Base-by-base conservation (phyloP, 768 basidiomycete genomes). In the Boletus edulis region DNA sequence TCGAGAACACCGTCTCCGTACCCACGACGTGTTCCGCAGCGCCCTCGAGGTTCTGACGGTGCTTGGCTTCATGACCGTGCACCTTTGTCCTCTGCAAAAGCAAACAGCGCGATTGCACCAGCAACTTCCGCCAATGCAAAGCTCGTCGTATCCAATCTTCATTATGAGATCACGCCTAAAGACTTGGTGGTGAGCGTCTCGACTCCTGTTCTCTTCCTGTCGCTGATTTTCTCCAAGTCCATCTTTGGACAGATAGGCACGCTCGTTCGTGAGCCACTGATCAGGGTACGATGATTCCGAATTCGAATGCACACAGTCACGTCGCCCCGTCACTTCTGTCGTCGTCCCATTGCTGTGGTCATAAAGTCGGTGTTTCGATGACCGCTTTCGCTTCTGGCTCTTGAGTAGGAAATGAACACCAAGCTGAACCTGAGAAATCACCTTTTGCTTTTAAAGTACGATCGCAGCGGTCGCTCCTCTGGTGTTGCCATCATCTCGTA, bases 221-320 rank as follows among this genome's bases (percentile, higher is more conserved):
- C 32, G 5, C 59, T 59, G 20, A 63, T 43, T 38, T 46, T 42
- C 20, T 49, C 9, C 4, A 63, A 95, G 92, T 79, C 82, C 73
- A 92, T 95, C 63, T 96, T 95, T 80, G 89, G 91, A 66, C 85
- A 89, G 71, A 86, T 91, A 73, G 93, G 93, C 78, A 91, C 90
- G 76, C 84, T 96, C 73, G 81, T 91, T 68, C 86, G 91, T 74
- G 91, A 94, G 80, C 93, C 93, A 76, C 76, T 84, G 73, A 93
- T 96, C 74, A 91, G 89, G 88, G 93, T 96, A 94, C 87, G 94
- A 81, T 72, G 70, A 66, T 70, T 75, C 76, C 75, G 73, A 73
- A 67, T 77, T 72, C 68, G 68, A 72, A 68, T 70, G 60, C 68
- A 70, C 61, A 40, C 61, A 55, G 61, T 70, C 67, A 62, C 59